Percentiles rank a stretch among this genome's conserved stretches.
Evolutionary conservation across 2,329 filamentous ascomycete genomes (phyloP).

Genomic region (Leptographium flavum): DNA sequence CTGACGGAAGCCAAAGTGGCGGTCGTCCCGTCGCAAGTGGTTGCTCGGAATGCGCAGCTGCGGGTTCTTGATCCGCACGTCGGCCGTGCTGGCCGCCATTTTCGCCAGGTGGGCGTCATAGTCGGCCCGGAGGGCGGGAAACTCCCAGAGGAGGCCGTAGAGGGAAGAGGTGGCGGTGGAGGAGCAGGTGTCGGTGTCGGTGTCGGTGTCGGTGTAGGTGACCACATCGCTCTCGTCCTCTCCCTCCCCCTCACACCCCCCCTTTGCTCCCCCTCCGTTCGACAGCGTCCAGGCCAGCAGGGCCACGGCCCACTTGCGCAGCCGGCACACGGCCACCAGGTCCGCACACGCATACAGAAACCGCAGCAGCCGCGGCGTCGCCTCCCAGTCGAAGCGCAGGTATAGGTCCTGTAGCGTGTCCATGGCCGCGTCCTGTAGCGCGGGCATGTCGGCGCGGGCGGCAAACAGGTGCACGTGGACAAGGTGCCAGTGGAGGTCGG

Average conservation of each 20-base stretch:
- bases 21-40: slow-evolving; percentile 38
- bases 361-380: slow-evolving; percentile 33
- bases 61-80: slow-evolving; percentile 44
- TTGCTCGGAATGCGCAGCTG: slow-evolving; percentile 44
- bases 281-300: slow-evolving; percentile 44
- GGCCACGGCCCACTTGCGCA: slow-evolving; percentile 45
- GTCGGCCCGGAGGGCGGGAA: slow-evolving; percentile 33
- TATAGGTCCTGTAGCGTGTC: slow-evolving; percentile 46
- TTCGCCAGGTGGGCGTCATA: slow-evolving; percentile 37
- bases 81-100: slow-evolving; percentile 34
- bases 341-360: slow-evolving; percentile 39
- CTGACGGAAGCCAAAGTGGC: slow-evolving; percentile 44
- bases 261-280: too few relatives aligned
- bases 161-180: too few relatives aligned
- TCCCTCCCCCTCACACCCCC: neutral
- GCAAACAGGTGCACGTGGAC: slow-evolving; percentile 44
- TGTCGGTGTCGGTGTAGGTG: slow-evolving; percentile 14
- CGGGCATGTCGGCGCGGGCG: slow-evolving; percentile 31
- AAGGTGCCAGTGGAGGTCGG: slow-evolving; percentile 39
- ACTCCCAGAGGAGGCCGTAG: slow-evolving; percentile 26
- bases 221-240: neutral
- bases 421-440: slow-evolving; percentile 42
- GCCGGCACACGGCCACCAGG: slow-evolving; percentile 30
- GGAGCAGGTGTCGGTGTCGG: slow-evolving; percentile 9
- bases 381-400: slow-evolving; percentile 43